Percentiles rank a stretch among this genome's conserved stretches.
phyloP scores from a whole-genome alignment of 257 asterid genomes.

The Solanum verrucosum region DNA sequence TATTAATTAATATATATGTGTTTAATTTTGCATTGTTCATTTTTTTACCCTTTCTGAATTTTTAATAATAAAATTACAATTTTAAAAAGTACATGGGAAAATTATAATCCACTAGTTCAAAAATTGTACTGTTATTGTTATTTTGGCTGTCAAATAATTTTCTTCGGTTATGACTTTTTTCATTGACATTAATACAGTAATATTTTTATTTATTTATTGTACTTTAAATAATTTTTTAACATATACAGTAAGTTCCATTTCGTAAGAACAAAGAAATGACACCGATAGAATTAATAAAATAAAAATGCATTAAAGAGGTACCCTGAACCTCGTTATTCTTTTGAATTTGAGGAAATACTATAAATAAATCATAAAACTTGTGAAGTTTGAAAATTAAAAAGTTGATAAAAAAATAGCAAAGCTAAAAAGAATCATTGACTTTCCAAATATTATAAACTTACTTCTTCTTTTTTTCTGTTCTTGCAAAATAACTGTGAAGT shows the following conservation, averaged over 20 bases:
- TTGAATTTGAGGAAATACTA: neutral
- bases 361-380: neutral
- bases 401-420: neutral
- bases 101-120: neutral
- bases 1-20: too few species aligned
- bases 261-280: neutral
- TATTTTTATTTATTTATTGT: neutral
- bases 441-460: neutral
- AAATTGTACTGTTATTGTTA: neutral
- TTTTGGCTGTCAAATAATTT: neutral
- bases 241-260: neutral
- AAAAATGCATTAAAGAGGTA: neutral
- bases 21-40: neutral
- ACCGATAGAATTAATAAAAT: neutral
- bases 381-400: neutral
- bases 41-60: neutral
- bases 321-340: neutral
- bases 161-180: neutral
- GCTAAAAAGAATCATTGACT: neutral
- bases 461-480: neutral
- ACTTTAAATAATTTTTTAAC: neutral
- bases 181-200: too few species aligned
- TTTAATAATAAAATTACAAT: neutral
- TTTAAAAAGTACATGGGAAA: neutral
- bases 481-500: neutral